Base-by-base conservation (phyloP, 495 filamentous ascomycete genomes). In the Podospora fimiseda region DNA sequence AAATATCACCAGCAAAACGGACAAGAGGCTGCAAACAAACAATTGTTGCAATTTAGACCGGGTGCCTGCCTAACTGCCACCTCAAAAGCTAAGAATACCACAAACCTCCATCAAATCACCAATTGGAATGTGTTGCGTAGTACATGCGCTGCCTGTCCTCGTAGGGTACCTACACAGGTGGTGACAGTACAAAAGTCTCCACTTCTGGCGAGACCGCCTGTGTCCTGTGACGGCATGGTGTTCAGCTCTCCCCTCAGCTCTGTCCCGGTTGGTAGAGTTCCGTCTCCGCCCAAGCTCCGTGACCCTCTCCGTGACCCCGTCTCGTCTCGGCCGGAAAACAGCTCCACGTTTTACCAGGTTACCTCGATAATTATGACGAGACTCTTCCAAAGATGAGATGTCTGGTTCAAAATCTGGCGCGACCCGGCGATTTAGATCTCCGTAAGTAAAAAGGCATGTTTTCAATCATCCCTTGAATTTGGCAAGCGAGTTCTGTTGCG, bases 381-480 rank as follows among this genome's bases (percentile, higher is more conserved):
- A n/a, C n/a, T n/a, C n/a, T n/a, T n/a, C n/a, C 6, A 11, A 18
- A 6, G 27, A 33, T 11, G 27, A 33, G 27, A 33, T 33, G 27
- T 33, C 27, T 33, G 27, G 23, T 8, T 14, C 14, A 6, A 1
- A 22, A 30, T 37, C 23, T 16, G 21, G 24, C 45, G 16, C 38
- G 38, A 14, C 22, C 19, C 40, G n/a, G n/a, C n/a, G n/a, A n/a
- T n/a, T n/a, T n/a, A n/a, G n/a, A n/a, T n/a, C n/a, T n/a, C n/a
- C n/a, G n/a, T n/a, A n/a, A n/a, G n/a, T n/a, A n/a, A n/a, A n/a
- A n/a, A n/a, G n/a, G n/a, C n/a, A n/a, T n/a, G n/a, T n/a, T n/a
- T n/a, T 9, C 5, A 6, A 30, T 77, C 72, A 91, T 59, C 86
- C 88, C 60, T 85, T 87, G 70, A 90, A 91, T 57, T 87, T 90